Evolutionary conservation across 768 basidiomycete genomes (phyloP).

Genomic region (Psilocybe tampanensis): DNA sequence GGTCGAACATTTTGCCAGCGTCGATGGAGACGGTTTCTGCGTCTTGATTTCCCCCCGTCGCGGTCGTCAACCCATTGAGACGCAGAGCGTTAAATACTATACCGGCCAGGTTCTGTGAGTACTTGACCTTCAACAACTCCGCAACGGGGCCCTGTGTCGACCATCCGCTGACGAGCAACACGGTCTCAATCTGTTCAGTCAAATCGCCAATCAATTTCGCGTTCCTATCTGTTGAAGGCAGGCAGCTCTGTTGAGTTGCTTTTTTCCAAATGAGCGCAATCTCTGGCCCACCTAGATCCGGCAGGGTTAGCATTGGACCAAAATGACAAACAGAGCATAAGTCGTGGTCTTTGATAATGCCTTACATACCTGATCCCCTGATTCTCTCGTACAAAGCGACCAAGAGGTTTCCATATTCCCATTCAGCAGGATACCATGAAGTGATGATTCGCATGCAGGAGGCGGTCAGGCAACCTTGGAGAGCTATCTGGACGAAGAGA

Average conservation of each 20-base stretch:
- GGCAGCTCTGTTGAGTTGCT: conserved; percentile 23
- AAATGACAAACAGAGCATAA: not conserved
- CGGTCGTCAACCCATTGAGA: conserved; percentile 30
- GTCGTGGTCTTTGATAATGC: not conserved
- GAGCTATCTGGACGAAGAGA: conserved; percentile 37
- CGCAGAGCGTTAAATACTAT: conserved; percentile 33
- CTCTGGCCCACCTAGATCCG: conserved; percentile 24
- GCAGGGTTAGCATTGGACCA: not conserved
- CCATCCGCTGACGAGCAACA: conserved; percentile 32
- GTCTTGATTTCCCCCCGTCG: conserved; percentile 23
- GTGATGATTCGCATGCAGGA: conserved; percentile 41
- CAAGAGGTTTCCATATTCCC: conserved; percentile 43
- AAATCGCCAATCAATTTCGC: conserved; percentile 24
- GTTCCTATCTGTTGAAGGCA: conserved; percentile 23
- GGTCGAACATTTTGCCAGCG: conserved; percentile 29
- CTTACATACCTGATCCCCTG: conserved; percentile 39
- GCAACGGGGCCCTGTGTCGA: conserved; percentile 18
- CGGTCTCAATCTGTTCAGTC: conserved; percentile 23
- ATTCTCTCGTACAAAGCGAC: conserved; percentile 38
- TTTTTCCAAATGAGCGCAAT: conserved; percentile 27
- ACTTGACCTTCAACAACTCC: conserved; percentile 14
- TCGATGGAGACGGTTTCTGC: conserved; percentile 28
- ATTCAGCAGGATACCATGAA: conserved; percentile 45
- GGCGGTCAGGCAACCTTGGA: conserved; percentile 42
- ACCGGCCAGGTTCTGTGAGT: conserved; percentile 22